These are phyloP conservation scores for Dendrobium huoshanense DNA, from an alignment of 106 monocot genomes.

Conservation along the genomic window DNA sequence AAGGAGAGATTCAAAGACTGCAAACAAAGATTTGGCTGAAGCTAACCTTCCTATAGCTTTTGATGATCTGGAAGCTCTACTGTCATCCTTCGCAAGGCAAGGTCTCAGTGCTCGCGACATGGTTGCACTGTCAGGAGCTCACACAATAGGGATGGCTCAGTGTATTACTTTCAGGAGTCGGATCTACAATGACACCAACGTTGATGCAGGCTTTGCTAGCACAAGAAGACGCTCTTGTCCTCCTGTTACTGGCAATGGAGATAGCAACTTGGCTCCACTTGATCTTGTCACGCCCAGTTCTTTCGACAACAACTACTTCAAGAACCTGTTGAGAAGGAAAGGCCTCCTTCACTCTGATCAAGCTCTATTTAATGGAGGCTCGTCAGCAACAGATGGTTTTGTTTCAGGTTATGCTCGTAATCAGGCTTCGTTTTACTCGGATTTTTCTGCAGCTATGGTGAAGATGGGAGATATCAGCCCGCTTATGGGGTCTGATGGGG, in stretches of 20 bases:
- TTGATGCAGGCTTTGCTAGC: slow-evolving; percentile 36
- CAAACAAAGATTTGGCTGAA: slow-evolving; percentile 14
- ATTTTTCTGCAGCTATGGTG: slow-evolving; percentile 61
- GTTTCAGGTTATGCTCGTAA: slow-evolving; percentile 45
- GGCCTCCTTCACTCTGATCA: slow-evolving; percentile 61
- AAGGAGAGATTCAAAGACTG: slow-evolving; percentile 18
- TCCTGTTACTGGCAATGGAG: not conserved
- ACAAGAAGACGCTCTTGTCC: slow-evolving; percentile 22
- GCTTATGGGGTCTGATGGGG: slow-evolving; percentile 44
- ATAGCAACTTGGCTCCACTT: slow-evolving; percentile 16
- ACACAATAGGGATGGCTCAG: slow-evolving; percentile 38
- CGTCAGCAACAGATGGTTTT: slow-evolving; percentile 17
- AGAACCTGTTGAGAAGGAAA: slow-evolving; percentile 13
- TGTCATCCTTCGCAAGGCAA: slow-evolving; percentile 18
- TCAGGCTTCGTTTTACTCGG: slow-evolving; percentile 33
- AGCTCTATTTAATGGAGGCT: slow-evolving; percentile 39
- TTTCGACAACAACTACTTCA: slow-evolving; percentile 35
- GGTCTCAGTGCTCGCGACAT: slow-evolving; percentile 26
- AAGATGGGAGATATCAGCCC: slow-evolving; percentile 60
- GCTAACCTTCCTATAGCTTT: slow-evolving; percentile 19
- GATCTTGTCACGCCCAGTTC: slow-evolving; percentile 15
- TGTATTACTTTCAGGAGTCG: slow-evolving; percentile 28
- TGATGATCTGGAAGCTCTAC: slow-evolving; percentile 17
- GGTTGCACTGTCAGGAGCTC: slow-evolving; percentile 41
- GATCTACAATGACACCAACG: slow-evolving; percentile 40